A percentile compares a stretch with the other conserved stretches of the same genome.
Conservation (phyloP, 805 yeast genomes). For the Yarrowia sp. region DNA sequence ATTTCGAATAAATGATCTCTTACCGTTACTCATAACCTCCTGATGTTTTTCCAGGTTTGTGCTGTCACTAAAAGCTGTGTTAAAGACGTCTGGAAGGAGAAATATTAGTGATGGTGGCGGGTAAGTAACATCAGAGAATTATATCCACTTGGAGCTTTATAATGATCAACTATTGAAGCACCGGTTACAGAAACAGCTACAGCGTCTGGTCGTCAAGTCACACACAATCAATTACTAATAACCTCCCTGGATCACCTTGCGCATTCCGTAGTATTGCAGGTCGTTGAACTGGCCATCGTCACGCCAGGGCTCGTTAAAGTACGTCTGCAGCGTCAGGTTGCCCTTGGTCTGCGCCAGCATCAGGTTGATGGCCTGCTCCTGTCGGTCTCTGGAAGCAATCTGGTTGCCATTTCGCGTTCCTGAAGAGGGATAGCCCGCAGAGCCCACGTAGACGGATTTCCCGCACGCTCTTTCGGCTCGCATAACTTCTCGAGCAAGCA, state of each 20-base stretch:
- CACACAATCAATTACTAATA: neutral
- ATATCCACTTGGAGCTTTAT: too few species aligned
- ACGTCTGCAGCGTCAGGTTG: conserved; percentile 1
- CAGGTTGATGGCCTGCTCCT: neutral
- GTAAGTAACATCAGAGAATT: too few species aligned
- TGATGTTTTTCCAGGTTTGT: too few species aligned
- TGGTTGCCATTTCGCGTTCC: neutral
- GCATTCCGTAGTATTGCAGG: conserved; percentile 17
- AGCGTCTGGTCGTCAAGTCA: too few species aligned
- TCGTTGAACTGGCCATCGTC: neutral
- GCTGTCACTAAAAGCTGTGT: too few species aligned
- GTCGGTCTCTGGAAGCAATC: neutral
- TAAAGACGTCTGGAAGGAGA: too few species aligned
- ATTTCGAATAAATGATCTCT: too few species aligned
- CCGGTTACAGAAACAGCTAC: too few species aligned
- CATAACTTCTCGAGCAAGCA: neutral
- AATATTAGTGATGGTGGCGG: too few species aligned
- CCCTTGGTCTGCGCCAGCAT: neutral
- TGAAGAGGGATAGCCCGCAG: neutral
- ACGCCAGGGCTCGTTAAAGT: conserved; percentile 15
- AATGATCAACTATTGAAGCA: too few species aligned
- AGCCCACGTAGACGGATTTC: neutral
- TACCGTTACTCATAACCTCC: too few species aligned
- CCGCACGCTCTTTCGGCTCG: neutral
- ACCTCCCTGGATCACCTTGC: neutral